Conservation (phyloP, 139 green algal species). For the Volvox africanus region DNA sequence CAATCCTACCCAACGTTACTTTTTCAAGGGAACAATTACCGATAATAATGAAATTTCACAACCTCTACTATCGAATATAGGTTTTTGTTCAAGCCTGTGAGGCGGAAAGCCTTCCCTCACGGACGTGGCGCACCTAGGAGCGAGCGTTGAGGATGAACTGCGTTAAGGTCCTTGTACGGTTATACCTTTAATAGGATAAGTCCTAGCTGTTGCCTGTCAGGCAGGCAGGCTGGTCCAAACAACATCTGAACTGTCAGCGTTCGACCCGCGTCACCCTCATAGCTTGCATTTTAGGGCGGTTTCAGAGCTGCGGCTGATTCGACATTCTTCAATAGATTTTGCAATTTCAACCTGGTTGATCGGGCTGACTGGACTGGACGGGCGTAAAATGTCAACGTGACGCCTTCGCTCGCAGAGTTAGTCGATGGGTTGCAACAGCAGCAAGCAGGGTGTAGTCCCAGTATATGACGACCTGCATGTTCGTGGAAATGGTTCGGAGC, state of each 20-base stretch:
- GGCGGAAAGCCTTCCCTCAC: no score
- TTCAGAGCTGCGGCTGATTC: not conserved
- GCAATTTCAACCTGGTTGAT: not conserved
- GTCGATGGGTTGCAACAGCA: conserved; percentile 17
- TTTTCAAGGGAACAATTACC: no score
- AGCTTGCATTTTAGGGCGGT: not conserved
- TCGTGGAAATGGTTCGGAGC: not conserved
- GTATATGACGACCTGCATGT: not conserved
- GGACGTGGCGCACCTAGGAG: no score
- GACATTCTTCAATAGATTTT: not conserved
- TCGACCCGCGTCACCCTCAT: not conserved
- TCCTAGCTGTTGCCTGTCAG: not conserved
- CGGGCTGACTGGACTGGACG: not conserved
- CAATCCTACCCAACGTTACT: no score
- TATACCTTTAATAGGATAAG: not conserved
- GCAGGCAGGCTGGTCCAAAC: not conserved
- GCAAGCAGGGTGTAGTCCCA: conserved; percentile 26
- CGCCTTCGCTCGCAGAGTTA: not conserved
- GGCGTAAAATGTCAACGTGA: conserved; percentile 6
- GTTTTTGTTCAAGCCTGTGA: no score
- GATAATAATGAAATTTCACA: no score
- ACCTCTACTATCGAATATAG: no score
- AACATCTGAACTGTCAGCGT: not conserved
- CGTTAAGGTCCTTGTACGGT: not conserved
- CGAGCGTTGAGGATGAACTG: no score